These are phyloP conservation scores for Chaetomium sp. DNA, from an alignment of 2,329 filamentous ascomycete genomes.

Conservation along the genomic window DNA sequence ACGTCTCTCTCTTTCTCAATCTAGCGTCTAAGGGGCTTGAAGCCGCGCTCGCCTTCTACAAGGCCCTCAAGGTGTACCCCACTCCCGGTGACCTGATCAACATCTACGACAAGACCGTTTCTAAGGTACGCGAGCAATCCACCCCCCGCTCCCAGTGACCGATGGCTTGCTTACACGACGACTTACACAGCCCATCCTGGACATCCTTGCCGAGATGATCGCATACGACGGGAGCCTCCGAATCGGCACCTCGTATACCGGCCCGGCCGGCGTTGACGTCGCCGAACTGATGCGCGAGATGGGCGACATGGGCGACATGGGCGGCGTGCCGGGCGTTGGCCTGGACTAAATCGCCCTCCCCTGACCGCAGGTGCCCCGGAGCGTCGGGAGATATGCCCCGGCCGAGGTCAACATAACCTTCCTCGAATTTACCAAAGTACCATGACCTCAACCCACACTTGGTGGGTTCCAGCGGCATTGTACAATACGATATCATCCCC, in stretches of 20 bases:
- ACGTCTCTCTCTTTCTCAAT: background rate
- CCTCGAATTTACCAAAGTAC: background rate
- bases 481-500: constrained; percentile 15
- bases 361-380: background rate
- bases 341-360: constrained; percentile 51
- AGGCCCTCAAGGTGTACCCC: constrained; percentile 97
- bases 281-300: constrained; percentile 37
- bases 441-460: background rate
- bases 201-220: constrained; percentile 97
- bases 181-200: constrained; percentile 74
- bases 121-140: constrained; percentile 65
- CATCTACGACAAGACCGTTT: constrained; percentile 98
- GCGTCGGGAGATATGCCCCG: background rate
- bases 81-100: constrained; percentile 88
- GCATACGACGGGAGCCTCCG: constrained; percentile 79
- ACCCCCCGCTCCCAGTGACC: background rate
- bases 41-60: constrained; percentile 94
- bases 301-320: constrained; percentile 36
- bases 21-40: constrained; percentile 71
- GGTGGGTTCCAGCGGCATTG: constrained; percentile 7
- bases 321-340: constrained; percentile 47
- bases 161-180: background rate
- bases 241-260: constrained; percentile 50
- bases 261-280: constrained; percentile 33
- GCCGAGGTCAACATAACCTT: background rate